Evolutionary conservation across 1,139 yeast species (phyloP), one percentile per base, ranked within the genome.

Genomic region (Sporopachydermia cereana): DNA sequence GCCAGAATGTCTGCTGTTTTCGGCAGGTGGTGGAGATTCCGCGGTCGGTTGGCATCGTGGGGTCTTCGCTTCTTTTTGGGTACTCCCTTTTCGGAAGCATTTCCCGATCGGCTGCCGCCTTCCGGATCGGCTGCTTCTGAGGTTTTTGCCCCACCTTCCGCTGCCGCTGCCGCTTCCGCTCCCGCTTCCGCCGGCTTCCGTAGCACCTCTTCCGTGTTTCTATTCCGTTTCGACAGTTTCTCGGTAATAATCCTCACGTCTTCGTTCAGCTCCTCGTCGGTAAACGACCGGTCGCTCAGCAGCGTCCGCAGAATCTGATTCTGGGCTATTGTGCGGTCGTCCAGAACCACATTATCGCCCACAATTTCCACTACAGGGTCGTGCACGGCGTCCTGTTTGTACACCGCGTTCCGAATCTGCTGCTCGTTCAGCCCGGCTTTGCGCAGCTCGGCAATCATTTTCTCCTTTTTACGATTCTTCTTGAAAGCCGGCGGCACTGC

Each of bases 401-500:
- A 7, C 5, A n/a, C 22, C 18, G 39, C 39, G 5, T n/a, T 34
- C 9, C 22, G 18, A 21, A 34, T 34, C 22, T 34, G 39, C 31
- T 46, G 20, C 41, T 31, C 46, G 36, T 45, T 46, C 42, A 24
- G 39, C 16, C 50, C 51, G 44, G 43, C 49, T 41, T 46, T 45
- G 47, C 34, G 44, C 54, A 39, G 62, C 50, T 41, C 59, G 60
- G 61, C 61, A 41, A 73, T 50, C 36, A 60, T 55, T 22, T 54
- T 57, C 44, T 68, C 71, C 45, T 66, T 62, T 44, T 59, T 58
- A 45, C 73, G 65, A 54, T 79, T 79, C 48, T 69, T 73, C 24
- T 64, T 68, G 59, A 74, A 89, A 1, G 96, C 79, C 1, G 99
- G 99, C 0, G 99, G 99, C 49, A 78, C 72, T 0, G 83, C 69